Evolutionary conservation across 2,329 filamentous ascomycete genomes (phyloP), one percentile per base, ranked within the genome.

Genomic region (Penicillium carneum): DNA sequence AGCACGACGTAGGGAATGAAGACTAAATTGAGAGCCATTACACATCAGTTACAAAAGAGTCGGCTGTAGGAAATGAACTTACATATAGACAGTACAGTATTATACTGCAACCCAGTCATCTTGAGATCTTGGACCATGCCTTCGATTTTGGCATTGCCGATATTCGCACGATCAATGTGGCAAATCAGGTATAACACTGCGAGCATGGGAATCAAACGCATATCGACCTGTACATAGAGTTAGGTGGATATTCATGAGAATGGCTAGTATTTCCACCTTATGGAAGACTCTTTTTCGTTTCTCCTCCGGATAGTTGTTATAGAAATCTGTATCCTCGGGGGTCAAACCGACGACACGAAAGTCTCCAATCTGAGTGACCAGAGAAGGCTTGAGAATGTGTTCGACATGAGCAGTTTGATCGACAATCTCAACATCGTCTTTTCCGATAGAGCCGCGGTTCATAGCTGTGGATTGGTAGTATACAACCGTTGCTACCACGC

Each of bases 111-210:
- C 2, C 61, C 65, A 23, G 36, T 67, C 59, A 67, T 26, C 0
- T 43, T 43, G 4, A 67, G 34, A 48, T 66, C 65, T 16, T 58
- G 29, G 1, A 52, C 43, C 47, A 67, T 33, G 14, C 65, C 65
- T 8, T 49, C 61, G 12, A 66, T 67, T n/a, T 67, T 67, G 1
- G 65, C 65, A 53, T 67, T 67, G 12, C 65, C 65, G 16, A 67
- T 67, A 47, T 67, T 67, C 10, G 59, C 61, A 41, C 65, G 49
- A 43, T 67, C 65, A 2, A 67, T 49, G 23, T 66, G 61, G 7
- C 51, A 59, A 3, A 67, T 62, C 50, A 67, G 46, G 20, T 67
- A 67, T 1, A 67, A 50, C 6, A 64, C 50, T 12, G 65, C 56
- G 16, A 67, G 39, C 63, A 67, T 67, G 1, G 65, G 65, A 10